Conservation (phyloP, 805 yeast genomes). For the Saccharomycopsis malanga region DNA sequence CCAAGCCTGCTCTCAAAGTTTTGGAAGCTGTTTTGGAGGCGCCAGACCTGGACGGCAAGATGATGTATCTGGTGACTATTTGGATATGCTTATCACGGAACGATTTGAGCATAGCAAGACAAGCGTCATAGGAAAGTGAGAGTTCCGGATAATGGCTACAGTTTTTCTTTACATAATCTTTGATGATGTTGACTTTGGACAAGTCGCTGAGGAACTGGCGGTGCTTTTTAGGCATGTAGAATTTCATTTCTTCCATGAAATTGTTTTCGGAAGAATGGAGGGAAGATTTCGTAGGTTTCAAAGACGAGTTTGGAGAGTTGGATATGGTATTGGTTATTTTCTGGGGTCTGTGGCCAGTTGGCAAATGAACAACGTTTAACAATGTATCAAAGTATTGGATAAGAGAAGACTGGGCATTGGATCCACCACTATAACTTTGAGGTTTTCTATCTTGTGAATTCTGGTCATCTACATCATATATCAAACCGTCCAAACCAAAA, state of each 20-base stretch:
- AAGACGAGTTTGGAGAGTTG: slow-evolving; percentile 13
- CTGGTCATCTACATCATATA: slow-evolving; percentile 42
- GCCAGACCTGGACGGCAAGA: slow-evolving; percentile 64
- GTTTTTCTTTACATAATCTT: slow-evolving; percentile 52
- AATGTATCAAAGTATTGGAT: slow-evolving; percentile 81
- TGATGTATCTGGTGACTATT: slow-evolving; percentile 80
- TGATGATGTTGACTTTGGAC: slow-evolving; percentile 46
- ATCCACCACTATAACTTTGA: slow-evolving; percentile 75
- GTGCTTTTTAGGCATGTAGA: slow-evolving; percentile 87
- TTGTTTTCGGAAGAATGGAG: slow-evolving; percentile 32
- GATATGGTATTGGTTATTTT: slow-evolving; percentile 5
- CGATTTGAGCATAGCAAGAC: slow-evolving; percentile 78
- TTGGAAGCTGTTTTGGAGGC: slow-evolving; percentile 45
- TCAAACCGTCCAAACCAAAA: slow-evolving; percentile 75
- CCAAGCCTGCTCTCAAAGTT: slow-evolving; percentile 63
- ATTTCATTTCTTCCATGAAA: slow-evolving; percentile 77
- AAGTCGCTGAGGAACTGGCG: slow-evolving; percentile 62
- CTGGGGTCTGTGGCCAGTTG: slow-evolving; percentile 58
- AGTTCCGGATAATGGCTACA: slow-evolving; percentile 43
- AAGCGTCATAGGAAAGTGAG: slow-evolving; percentile 73
- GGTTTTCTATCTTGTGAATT: not conserved
- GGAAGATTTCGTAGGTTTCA: slow-evolving; percentile 12
- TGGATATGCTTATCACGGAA: slow-evolving; percentile 93
- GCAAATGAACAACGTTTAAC: slow-evolving; percentile 67
- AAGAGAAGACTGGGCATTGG: slow-evolving; percentile 87